These are phyloP conservation scores for Suhomyces prunicola DNA, from an alignment of 805 yeast genomes.

Conservation along the genomic window DNA sequence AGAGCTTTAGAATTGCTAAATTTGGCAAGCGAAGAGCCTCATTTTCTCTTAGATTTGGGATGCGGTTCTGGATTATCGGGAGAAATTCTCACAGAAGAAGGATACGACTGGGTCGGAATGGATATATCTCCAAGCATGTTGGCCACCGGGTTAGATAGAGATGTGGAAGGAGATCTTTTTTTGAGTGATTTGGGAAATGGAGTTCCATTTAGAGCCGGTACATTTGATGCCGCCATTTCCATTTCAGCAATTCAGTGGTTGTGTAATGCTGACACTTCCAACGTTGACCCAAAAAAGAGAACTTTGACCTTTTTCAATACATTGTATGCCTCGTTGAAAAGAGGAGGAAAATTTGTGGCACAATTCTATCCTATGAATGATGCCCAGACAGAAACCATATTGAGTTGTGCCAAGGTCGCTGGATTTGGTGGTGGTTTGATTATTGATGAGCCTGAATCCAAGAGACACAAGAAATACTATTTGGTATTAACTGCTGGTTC, in stretches of 20 bases:
- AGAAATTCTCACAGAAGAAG: conserved; percentile 89
- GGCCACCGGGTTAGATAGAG: conserved; percentile 90
- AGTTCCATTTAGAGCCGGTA: conserved; percentile 91
- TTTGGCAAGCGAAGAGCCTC: conserved; percentile 55
- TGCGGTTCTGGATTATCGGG: conserved; percentile 98
- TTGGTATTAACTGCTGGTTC: conserved; percentile 85
- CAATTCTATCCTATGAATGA: conserved; percentile 96
- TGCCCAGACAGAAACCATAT: conserved; percentile 71
- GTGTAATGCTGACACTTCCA: conserved; percentile 87
- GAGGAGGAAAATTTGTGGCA: conserved; percentile 97
- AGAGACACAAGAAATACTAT: conserved; percentile 87
- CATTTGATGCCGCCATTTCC: conserved; percentile 94
- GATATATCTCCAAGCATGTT: conserved; percentile 96
- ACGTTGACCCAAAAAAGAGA: conserved; percentile 80
- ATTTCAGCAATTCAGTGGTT: conserved; percentile 97
- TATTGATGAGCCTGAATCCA: conserved; percentile 89
- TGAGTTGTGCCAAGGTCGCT: conserved; percentile 83
- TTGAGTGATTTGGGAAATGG: conserved; percentile 93
- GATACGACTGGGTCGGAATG: conserved; percentile 93
- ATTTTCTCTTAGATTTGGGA: conserved; percentile 84
- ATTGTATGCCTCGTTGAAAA: conserved; percentile 74
- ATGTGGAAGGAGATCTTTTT: conserved; percentile 89
- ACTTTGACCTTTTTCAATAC: conserved; percentile 81
- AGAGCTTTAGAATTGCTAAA: conserved; percentile 87
- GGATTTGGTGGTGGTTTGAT: conserved; percentile 97